Conservation (phyloP, 805 yeast genomes). For the Teunomyces stri region DNA sequence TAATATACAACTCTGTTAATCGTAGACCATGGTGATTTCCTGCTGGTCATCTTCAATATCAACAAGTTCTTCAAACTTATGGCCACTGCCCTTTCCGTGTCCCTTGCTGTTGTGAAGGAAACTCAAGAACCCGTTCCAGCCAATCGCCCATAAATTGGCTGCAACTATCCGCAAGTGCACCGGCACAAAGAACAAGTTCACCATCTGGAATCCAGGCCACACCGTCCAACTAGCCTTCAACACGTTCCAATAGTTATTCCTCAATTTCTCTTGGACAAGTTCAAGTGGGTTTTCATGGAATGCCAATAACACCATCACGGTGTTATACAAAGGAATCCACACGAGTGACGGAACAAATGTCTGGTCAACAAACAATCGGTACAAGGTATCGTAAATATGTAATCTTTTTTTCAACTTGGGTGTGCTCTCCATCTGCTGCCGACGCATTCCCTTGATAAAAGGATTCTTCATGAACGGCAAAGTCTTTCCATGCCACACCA, state of each 20-base stretch:
- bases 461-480: slow-evolving; percentile 37
- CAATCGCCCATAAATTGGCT: slow-evolving; percentile 38
- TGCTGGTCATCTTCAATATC: slow-evolving; percentile 38
- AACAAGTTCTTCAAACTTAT: slow-evolving; percentile 34
- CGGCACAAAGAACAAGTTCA: slow-evolving; percentile 38
- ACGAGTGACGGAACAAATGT: slow-evolving; percentile 35
- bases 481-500: slow-evolving; percentile 37
- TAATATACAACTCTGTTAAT: slow-evolving; percentile 3
- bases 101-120: slow-evolving; percentile 47
- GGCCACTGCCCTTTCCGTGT: slow-evolving; percentile 39
- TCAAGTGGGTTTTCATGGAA: slow-evolving; percentile 34
- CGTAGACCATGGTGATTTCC: slow-evolving; percentile 34
- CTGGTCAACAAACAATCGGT: slow-evolving; percentile 35
- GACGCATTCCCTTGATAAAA: slow-evolving; percentile 20
- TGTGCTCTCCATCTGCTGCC: slow-evolving; percentile 7
- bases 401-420: slow-evolving; percentile 9
- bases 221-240: slow-evolving; percentile 40
- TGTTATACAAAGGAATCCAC: slow-evolving; percentile 44
- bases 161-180: slow-evolving; percentile 37
- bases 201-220: slow-evolving; percentile 41
- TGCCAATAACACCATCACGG: slow-evolving; percentile 36
- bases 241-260: slow-evolving; percentile 41
- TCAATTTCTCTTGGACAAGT: slow-evolving; percentile 30
- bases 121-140: slow-evolving; percentile 45
- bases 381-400: slow-evolving; percentile 21